Evolutionary conservation across 2,329 filamentous ascomycete genomes (phyloP).

Genomic region (Cladosporium oxysporum): DNA sequence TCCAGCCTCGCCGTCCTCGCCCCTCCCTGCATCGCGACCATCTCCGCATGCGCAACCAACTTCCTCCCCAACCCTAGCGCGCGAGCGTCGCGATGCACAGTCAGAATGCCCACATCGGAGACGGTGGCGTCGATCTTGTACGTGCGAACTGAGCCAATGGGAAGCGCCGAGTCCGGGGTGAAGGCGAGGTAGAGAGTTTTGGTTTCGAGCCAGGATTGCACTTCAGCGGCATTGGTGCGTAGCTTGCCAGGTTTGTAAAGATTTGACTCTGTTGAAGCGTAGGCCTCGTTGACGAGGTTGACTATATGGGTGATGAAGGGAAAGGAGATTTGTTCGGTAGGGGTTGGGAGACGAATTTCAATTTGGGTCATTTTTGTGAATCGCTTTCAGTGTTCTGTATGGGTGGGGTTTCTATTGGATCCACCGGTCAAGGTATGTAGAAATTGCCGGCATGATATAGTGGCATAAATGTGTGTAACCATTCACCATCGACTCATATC

Average conservation of each 20-base stretch:
- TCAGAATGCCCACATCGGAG: not conserved
- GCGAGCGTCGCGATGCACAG: not conserved
- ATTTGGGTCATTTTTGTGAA: not conserved
- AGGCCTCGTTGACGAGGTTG: conserved; percentile 2
- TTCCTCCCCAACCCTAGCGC: not conserved
- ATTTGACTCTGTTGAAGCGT: not conserved
- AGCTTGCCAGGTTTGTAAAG: not conserved
- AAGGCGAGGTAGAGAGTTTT: not conserved
- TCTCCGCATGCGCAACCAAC: not conserved
- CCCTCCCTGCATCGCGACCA: not conserved
- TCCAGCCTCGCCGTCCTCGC: not conserved
- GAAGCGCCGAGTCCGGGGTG: not conserved
- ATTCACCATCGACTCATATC: not conserved
- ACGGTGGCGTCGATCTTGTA: not conserved
- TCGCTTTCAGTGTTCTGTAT: not conserved
- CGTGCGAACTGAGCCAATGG: not conserved
- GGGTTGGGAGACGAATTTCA: conserved; percentile 10
- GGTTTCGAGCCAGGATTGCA: not conserved
- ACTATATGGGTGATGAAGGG: not conserved
- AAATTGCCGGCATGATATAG: not conserved
- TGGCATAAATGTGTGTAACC: not conserved
- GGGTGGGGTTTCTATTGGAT: not conserved
- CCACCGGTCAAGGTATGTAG: not conserved
- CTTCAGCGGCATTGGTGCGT: not conserved
- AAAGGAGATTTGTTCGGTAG: not conserved